Evolutionary conservation across 1,284 basidiomycete species (phyloP).

Genomic region (Ceratobasidium sp.): DNA sequence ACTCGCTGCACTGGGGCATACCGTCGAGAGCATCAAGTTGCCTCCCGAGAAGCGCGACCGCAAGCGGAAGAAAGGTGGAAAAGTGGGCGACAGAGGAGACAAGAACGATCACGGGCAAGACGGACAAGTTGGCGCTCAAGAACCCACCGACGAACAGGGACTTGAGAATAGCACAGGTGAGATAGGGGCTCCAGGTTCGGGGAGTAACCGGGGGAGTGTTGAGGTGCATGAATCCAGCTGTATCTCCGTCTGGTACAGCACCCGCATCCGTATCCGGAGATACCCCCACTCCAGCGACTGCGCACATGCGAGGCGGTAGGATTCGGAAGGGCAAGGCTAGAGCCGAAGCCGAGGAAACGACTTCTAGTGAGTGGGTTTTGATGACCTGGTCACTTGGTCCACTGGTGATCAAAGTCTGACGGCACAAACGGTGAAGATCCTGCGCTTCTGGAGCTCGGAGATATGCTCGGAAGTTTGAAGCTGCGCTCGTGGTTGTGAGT

Average conservation of each 20-base stretch:
- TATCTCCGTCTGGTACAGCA: neutral
- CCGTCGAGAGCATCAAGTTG: constrained; percentile 26
- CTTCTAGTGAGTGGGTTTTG: constrained; percentile 8
- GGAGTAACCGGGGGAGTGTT: neutral
- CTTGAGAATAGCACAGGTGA: neutral
- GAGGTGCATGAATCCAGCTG: neutral
- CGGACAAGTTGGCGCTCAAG: neutral
- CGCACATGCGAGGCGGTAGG: neutral
- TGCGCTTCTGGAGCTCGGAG: constrained; percentile 29
- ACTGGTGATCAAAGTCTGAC: constrained; percentile 14
- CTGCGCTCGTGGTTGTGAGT: constrained; percentile 28
- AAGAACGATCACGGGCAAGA: neutral
- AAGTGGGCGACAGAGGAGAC: constrained; percentile 12
- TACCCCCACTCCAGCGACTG: neutral
- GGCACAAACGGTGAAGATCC: constrained; percentile 16
- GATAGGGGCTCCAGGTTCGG: constrained; percentile 1
- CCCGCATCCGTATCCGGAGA: neutral
- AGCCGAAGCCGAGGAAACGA: constrained; percentile 15
- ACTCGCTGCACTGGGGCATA: constrained; percentile 19
- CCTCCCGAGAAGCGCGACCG: constrained; percentile 33
- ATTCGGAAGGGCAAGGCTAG: constrained; percentile 21
- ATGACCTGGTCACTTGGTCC: neutral
- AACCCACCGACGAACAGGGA: neutral
- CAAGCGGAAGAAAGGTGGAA: constrained; percentile 12
- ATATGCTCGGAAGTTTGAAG: constrained; percentile 12